Evolutionary conservation across 352 stramenopile species (phyloP).

Genomic region (Phytophthora vignae): DNA sequence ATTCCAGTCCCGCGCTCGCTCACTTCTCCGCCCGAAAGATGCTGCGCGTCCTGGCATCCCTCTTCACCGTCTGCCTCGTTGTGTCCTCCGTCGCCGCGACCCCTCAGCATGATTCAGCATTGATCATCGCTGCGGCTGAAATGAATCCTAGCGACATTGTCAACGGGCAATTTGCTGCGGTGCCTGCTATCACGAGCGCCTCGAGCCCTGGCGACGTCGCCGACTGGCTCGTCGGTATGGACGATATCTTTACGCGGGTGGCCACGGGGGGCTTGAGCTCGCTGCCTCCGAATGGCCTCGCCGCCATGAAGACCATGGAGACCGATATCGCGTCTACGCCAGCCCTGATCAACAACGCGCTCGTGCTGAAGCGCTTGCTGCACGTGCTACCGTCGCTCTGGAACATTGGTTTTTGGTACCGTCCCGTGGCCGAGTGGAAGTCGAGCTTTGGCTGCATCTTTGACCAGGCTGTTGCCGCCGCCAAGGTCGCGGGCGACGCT

Average conservation of each 20-base stretch:
- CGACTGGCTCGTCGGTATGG: constrained; percentile 47
- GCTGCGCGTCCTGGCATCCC: constrained; percentile 4
- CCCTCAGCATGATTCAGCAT: constrained; percentile 2
- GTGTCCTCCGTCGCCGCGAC: constrained; percentile 6
- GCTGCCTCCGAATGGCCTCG: constrained; percentile 44
- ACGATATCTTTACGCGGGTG: constrained; percentile 55
- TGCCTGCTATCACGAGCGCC: constrained; percentile 39
- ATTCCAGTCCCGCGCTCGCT: neutral
- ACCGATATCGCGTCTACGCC: constrained; percentile 29
- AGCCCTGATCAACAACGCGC: constrained; percentile 33
- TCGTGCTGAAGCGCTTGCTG: constrained; percentile 42
- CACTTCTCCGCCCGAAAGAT: constrained; percentile 25
- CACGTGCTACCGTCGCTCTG: constrained; percentile 57
- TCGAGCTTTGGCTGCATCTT: constrained; percentile 42
- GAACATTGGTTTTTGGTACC: constrained; percentile 65
- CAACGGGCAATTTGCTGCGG: constrained; percentile 42
- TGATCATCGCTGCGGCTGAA: constrained; percentile 17
- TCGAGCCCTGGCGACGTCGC: constrained; percentile 26
- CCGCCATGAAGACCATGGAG: constrained; percentile 47
- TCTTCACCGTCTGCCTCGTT: constrained; percentile 9
- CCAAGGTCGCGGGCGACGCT: constrained; percentile 30
- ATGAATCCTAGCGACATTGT: constrained; percentile 38
- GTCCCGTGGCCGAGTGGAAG: constrained; percentile 46
- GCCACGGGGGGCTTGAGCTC: constrained; percentile 46
- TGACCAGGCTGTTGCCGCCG: constrained; percentile 29